Percentiles rank a stretch among this genome's conserved stretches.
Conservation (phyloP, 2,329 filamentous ascomycete species). For the Aspergillus niger region DNA sequence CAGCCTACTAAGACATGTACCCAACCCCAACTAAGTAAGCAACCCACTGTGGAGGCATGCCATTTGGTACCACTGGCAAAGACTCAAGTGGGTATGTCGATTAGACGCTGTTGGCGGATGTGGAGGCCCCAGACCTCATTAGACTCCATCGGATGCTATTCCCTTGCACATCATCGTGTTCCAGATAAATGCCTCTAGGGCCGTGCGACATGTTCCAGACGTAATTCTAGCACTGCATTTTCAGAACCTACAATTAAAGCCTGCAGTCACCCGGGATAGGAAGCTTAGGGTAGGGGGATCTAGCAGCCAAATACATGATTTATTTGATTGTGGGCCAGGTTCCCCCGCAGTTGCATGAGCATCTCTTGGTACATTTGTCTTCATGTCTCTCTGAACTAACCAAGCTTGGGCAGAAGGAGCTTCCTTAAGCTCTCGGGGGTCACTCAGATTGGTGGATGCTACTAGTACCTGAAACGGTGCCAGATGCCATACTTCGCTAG, state of each 20-base stretch:
- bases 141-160: not conserved
- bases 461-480: not conserved
- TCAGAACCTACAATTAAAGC: not conserved
- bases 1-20: slow-evolving; percentile 5
- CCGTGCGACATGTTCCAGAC: not conserved
- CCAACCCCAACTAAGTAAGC: not conserved
- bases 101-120: not conserved
- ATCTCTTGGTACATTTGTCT: not conserved
- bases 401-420: too few species aligned
- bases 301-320: not conserved
- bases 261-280: not conserved
- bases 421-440: too few species aligned
- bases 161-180: not conserved
- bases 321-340: not conserved
- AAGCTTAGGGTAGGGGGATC: not conserved
- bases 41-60: slow-evolving; percentile 14
- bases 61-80: slow-evolving; percentile 19
- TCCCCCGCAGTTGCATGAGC: not conserved
- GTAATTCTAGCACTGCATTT: not conserved
- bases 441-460: not conserved
- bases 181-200: not conserved
- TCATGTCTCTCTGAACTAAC: not conserved
- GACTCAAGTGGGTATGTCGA: slow-evolving; percentile 8
- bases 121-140: not conserved
- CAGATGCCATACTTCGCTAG: not conserved